Evolutionary conservation across 169 alveolate genomes (phyloP).

Genomic region (Plasmodium vivax): DNA sequence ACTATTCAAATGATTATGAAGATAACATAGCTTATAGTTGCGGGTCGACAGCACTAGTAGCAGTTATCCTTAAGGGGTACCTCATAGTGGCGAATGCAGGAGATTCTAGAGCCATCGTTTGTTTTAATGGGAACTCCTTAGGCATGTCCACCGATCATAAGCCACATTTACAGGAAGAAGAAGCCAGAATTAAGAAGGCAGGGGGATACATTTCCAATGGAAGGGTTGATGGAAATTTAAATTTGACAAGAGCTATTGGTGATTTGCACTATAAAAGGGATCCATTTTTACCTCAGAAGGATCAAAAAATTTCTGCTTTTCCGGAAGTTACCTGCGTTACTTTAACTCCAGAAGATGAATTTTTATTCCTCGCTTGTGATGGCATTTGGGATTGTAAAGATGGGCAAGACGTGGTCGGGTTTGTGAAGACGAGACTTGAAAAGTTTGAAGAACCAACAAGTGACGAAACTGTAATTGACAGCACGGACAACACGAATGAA

Average conservation of each 20-base stretch:
- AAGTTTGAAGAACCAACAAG: constrained; percentile 25
- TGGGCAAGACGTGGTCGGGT: constrained; percentile 93
- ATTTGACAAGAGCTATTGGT: constrained; percentile 97
- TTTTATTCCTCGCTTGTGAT: constrained; percentile 98
- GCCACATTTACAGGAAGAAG: constrained; percentile 96
- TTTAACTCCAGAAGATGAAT: constrained; percentile 91
- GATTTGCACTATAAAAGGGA: constrained; percentile 96
- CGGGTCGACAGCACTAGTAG: constrained; percentile 92
- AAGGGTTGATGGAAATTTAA: constrained; percentile 96
- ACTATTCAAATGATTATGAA: constrained; percentile 74
- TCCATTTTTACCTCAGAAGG: constrained; percentile 87
- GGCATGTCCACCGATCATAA: constrained; percentile 98
- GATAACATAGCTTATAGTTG: constrained; percentile 85
- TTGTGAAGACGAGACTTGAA: constrained; percentile 80
- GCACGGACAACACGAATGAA: background rate
- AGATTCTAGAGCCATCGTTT: constrained; percentile 97
- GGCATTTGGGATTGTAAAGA: constrained; percentile 98
- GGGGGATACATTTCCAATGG: constrained; percentile 97
- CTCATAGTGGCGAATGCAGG: constrained; percentile 98
- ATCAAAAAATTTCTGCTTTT: constrained; percentile 94
- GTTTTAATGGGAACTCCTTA: constrained; percentile 92
- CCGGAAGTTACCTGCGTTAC: constrained; percentile 94
- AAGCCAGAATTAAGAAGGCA: constrained; percentile 91
- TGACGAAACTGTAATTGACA: constrained; percentile 2
- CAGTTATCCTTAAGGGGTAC: constrained; percentile 85